Conservation (phyloP, 2,329 filamentous ascomycete species). For the Penicillium glabrum region DNA sequence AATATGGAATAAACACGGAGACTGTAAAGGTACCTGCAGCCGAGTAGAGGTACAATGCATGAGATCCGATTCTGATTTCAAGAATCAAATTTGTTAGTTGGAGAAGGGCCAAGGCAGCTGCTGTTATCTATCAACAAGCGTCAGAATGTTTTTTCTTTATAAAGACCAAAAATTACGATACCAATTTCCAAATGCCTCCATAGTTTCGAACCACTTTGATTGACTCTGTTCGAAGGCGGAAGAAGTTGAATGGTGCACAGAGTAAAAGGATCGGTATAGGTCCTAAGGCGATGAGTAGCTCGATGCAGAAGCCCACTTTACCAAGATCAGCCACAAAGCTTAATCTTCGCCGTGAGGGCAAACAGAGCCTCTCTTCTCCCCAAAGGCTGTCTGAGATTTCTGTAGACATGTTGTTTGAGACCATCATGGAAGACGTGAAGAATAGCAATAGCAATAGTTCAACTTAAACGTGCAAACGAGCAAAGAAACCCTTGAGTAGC, state of each 20-base stretch:
- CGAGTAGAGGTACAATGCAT: not conserved
- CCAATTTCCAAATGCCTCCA: no score
- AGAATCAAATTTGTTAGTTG: not conserved
- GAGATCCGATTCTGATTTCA: not conserved
- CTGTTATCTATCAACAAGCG: not conserved
- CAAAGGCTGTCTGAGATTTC: rapidly evolving
- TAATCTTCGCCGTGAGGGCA: not conserved
- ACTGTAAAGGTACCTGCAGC: not conserved
- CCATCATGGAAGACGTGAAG: no score
- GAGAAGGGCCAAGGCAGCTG: not conserved
- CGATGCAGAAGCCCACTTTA: no score
- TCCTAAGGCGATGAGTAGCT: not conserved
- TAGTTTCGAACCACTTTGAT: not conserved
- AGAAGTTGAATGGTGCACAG: not conserved
- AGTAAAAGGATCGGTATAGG: not conserved
- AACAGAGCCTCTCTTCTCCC: not conserved
- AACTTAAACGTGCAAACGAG: no score
- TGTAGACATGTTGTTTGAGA: no score
- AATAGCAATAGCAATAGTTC: no score
- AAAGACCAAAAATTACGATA: no score
- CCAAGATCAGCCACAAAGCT: not conserved
- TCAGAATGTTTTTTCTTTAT: not conserved
- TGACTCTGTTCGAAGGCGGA: not conserved
- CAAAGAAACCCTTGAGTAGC: no score
- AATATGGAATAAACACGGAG: not conserved